Evolutionary conservation across 2,329 filamentous ascomycete genomes (phyloP), one percentile per base, ranked within the genome.

Genomic region (Diplocarpon mali): DNA sequence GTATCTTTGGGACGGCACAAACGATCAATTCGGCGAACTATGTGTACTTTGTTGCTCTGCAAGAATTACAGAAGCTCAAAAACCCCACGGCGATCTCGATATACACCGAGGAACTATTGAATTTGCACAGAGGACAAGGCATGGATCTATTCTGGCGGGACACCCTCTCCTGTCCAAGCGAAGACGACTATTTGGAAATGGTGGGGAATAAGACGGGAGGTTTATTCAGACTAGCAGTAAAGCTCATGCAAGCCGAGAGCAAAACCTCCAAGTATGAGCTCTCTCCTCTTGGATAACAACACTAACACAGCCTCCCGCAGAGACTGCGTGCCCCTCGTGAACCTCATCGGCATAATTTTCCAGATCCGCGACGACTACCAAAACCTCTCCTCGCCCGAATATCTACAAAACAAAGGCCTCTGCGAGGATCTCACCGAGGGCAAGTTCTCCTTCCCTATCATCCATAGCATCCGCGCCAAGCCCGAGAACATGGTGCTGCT

Each of bases 391-490:
- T 76, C 72, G 14, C 69, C 67, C n/a, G 72, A 80, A 58, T 95
- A 95, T 69, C 80, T 80, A 31, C 71, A 83, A 52, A 90, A 94
- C 65, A 96, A 96, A 69, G 92, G 90, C 40, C 76, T 95, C 55
- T 94, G 86, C 64, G 90, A 96, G 68, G 92, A 96, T 65, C 68
- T 96, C 56, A 95, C 88, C 1, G 92, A 96, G 68, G 90, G 90
- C 52, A 96, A 96, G 71, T 95, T 95, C 69, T 90, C 83, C 20
- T 95, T 95, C 62, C 88, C 89, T 34, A 81, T 96, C 58, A 95
- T 96, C 58, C 90, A 96, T 67, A 83, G 84, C 62, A 93, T 96
- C 55, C 84, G 85, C 48, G 69, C 82, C 48, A 76, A 88, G 60
- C 85, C 77, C 14, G 66, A 69, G 27, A 85, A 88, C 60, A 70